Evolutionary conservation across 1,284 basidiomycete species (phyloP).

Genomic region (Moesziomyces aphidis): DNA sequence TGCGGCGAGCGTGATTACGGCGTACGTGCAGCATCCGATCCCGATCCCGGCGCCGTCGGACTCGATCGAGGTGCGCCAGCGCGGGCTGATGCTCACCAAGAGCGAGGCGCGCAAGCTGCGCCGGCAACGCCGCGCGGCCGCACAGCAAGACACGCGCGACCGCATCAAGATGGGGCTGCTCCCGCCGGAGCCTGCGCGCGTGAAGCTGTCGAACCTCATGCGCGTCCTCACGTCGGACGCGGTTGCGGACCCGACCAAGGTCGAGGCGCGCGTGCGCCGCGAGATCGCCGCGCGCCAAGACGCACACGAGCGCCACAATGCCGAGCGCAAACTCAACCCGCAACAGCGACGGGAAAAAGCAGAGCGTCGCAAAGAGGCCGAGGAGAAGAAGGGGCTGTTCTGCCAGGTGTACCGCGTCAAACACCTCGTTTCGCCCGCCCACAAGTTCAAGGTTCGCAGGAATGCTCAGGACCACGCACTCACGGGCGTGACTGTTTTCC

Average conservation of each 20-base stretch:
- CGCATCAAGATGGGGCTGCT: constrained; percentile 94
- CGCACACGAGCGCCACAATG: constrained; percentile 90
- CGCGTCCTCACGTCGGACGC: constrained; percentile 96
- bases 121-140: constrained; percentile 85
- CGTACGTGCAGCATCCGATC: constrained; percentile 96
- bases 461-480: constrained; percentile 92
- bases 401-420: constrained; percentile 89
- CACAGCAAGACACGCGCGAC: constrained; percentile 93
- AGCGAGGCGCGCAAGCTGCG: constrained; percentile 97
- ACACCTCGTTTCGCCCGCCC: constrained; percentile 88
- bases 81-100: constrained; percentile 64
- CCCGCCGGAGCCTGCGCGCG: constrained; percentile 95
- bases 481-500: constrained; percentile 88
- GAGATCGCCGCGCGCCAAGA: constrained; percentile 92
- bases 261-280: constrained; percentile 91
- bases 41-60: constrained; percentile 91
- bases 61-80: constrained; percentile 77
- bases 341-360: constrained; percentile 88
- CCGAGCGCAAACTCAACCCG: constrained; percentile 87
- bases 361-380: constrained; percentile 70
- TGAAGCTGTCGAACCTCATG: constrained; percentile 95
- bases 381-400: constrained; percentile 87
- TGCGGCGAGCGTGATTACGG: constrained; percentile 81
- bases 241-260: constrained; percentile 94
- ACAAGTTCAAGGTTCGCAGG: constrained; percentile 95